phyloP scores from a whole-genome alignment of 2,329 filamentous ascomycete genomes.

The Macrophomina pseudophaseolina region DNA sequence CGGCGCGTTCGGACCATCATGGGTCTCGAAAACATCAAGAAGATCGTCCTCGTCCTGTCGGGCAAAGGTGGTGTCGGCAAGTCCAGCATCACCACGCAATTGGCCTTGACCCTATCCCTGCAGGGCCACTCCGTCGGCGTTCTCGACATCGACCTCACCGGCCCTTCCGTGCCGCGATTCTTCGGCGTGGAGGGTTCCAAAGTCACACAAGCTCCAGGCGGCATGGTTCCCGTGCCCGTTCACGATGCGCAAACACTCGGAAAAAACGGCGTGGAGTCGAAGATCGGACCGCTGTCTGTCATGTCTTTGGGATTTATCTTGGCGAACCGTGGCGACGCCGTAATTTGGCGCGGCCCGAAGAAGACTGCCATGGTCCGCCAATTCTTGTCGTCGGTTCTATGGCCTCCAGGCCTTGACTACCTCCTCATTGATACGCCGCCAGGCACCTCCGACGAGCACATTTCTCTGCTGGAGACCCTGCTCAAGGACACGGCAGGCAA shows the following conservation, averaged over 20 bases:
- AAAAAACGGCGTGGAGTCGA: constrained; percentile 25
- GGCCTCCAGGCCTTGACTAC: constrained; percentile 83
- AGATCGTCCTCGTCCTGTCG: constrained; percentile 84
- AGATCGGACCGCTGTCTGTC: constrained; percentile 70
- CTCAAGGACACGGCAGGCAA: constrained; percentile 50
- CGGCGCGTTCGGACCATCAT: not conserved
- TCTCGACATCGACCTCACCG: constrained; percentile 94
- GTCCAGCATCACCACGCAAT: constrained; percentile 95
- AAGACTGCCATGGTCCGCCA: constrained; percentile 99
- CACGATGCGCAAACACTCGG: constrained; percentile 61
- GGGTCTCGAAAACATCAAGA: constrained; percentile 72
- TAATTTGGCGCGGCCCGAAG: constrained; percentile 97
- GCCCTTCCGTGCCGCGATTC: constrained; percentile 93
- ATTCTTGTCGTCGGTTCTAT: constrained; percentile 89
- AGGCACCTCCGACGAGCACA: constrained; percentile 68
- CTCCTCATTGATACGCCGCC: constrained; percentile 95
- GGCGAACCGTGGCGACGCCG: constrained; percentile 80
- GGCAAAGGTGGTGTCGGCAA: constrained; percentile 98
- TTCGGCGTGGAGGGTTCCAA: constrained; percentile 88
- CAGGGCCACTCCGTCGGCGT: constrained; percentile 90
- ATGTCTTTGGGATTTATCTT: constrained; percentile 96
- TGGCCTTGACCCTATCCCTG: constrained; percentile 85
- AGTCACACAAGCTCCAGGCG: constrained; percentile 87
- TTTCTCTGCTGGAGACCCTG: constrained; percentile 53
- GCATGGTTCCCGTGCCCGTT: constrained; percentile 89